These are phyloP conservation scores for Suillus subalutaceus DNA, from an alignment of 768 basidiomycete species.

Conservation along the genomic window DNA sequence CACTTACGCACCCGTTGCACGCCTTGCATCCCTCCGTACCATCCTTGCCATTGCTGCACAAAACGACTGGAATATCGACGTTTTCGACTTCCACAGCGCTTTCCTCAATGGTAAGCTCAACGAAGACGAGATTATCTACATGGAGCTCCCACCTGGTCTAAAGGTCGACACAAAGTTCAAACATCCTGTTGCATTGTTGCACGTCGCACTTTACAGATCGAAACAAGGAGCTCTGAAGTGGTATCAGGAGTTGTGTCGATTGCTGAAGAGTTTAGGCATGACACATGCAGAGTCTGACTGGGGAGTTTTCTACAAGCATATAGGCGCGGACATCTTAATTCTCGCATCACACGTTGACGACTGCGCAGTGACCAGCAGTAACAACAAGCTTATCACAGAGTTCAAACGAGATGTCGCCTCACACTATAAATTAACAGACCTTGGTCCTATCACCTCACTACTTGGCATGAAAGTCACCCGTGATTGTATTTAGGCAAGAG, in stretches of 20 bases:
- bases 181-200: too few relatives aligned
- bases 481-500: too few relatives aligned
- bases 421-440: not conserved
- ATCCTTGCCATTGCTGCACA: not conserved
- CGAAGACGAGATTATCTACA: conserved; percentile 8
- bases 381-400: not conserved
- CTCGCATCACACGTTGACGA: conserved; percentile 9
- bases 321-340: not conserved
- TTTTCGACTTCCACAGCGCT: not conserved
- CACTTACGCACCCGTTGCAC: not conserved
- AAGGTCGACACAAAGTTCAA: not conserved
- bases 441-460: not conserved
- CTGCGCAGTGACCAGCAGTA: conserved; percentile 4
- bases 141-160: conserved; percentile 11
- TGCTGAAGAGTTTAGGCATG: not conserved
- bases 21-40: not conserved
- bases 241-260: not conserved
- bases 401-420: not conserved
- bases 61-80: not conserved
- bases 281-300: not conserved
- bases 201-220: too few relatives aligned
- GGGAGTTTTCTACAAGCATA: not conserved
- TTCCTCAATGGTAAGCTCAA: not conserved
- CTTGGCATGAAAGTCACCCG: not conserved
- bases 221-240: not conserved